Conservation (phyloP, 768 basidiomycete species). For the Ramaria sp. region DNA sequence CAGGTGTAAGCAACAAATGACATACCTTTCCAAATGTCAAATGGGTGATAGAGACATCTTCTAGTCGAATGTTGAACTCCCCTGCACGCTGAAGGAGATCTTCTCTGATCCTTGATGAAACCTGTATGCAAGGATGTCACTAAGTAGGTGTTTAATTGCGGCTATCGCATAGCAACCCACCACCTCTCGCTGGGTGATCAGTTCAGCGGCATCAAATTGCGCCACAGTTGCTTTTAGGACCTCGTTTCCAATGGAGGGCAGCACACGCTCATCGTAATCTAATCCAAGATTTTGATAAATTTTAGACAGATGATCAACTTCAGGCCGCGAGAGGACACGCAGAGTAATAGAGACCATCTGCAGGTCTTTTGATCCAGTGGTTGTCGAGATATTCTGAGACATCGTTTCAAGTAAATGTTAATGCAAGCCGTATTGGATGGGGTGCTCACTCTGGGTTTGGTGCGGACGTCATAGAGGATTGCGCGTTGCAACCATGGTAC, state of each 20-base stretch:
- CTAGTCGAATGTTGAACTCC: conserved; percentile 91
- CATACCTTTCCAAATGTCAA: conserved; percentile 77
- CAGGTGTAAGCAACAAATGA: not conserved
- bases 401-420: conserved; percentile 7
- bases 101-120: conserved; percentile 83
- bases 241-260: conserved; percentile 97
- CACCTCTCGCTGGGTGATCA: conserved; percentile 96
- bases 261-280: conserved; percentile 96
- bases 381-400: conserved; percentile 89
- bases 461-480: conserved; percentile 95
- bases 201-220: conserved; percentile 93
- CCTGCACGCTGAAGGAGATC: conserved; percentile 89
- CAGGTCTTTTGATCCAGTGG: conserved; percentile 95
- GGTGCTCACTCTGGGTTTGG: conserved; percentile 76
- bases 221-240: conserved; percentile 97
- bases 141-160: not conserved
- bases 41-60: conserved; percentile 96
- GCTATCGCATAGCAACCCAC: conserved; percentile 34
- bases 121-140: conserved; percentile 30
- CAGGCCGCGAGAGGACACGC: conserved; percentile 90
- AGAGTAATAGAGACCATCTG: conserved; percentile 98
- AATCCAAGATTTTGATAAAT: conserved; percentile 93
- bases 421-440: not conserved
- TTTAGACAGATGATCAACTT: conserved; percentile 75
- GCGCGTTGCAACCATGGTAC: conserved; percentile 94